Percentiles rank a stretch among this genome's conserved stretches.
These are phyloP conservation scores for Aspergillus tanneri DNA, from an alignment of 2,329 filamentous ascomycete genomes.

Conservation along the genomic window DNA sequence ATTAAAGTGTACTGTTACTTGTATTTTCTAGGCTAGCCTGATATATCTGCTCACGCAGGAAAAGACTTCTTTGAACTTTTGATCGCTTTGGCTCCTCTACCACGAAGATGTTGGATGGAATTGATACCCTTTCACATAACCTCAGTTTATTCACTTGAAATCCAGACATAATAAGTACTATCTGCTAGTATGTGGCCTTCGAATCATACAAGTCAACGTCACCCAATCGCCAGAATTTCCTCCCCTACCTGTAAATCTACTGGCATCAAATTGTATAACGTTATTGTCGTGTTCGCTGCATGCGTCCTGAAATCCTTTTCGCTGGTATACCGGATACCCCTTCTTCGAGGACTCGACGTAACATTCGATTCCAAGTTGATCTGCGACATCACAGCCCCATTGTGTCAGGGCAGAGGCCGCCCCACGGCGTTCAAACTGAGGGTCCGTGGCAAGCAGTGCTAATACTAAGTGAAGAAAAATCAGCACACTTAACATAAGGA, in stretches of 20 bases:
- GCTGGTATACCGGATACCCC: constrained; percentile 2
- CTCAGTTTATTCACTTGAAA: no score
- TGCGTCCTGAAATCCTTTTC: constrained; percentile 1
- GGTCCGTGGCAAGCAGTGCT: not conserved
- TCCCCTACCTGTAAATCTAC: not conserved
- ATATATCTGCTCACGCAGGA: no score
- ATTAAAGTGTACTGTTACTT: no score
- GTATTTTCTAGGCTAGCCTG: no score
- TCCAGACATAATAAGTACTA: no score
- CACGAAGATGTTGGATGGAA: no score
- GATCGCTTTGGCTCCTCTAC: no score
- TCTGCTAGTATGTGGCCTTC: not conserved
- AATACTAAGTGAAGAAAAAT: not conserved
- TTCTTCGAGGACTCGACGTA: constrained; percentile 1
- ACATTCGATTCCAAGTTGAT: constrained; percentile 1
- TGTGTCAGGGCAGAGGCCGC: not conserved
- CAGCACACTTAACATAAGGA: not conserved
- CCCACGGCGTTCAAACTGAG: not conserved
- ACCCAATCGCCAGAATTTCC: not conserved
- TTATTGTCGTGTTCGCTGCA: not conserved
- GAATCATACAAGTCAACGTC: not conserved
- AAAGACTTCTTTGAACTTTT: no score
- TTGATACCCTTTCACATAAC: no score
- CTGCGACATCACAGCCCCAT: not conserved
- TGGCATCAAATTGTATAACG: not conserved